A percentile compares a stretch with the other conserved stretches of the same genome.
Conservation (phyloP, 257 asterid species). For the Salvia hispanica region DNA sequence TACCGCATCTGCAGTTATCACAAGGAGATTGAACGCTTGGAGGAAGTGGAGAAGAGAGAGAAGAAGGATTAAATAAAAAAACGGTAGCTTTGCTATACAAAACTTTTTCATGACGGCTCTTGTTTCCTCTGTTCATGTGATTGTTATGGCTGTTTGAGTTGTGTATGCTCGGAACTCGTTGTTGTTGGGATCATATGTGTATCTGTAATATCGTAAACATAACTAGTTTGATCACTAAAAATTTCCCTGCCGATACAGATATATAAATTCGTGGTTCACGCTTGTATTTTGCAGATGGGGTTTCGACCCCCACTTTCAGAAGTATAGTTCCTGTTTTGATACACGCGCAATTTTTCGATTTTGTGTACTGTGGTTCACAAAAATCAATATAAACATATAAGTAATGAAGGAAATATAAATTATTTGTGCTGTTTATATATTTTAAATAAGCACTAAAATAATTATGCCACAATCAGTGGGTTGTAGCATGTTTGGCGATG, state of each 20-base stretch:
- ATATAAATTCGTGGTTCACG: neutral
- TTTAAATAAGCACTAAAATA: too few species aligned
- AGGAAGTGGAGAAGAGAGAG: constrained; percentile 81
- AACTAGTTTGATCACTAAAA: neutral
- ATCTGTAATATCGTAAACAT: constrained; percentile 9
- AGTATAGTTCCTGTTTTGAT: neutral
- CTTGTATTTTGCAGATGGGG: neutral
- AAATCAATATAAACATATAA: too few species aligned
- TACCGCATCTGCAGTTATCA: constrained; percentile 76
- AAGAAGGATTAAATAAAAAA: constrained; percentile 60
- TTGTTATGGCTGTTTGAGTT: neutral
- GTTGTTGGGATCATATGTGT: neutral
- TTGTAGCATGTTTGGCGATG: too few species aligned
- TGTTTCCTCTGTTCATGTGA: constrained; percentile 6
- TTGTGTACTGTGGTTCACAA: neutral
- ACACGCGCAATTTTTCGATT: neutral
- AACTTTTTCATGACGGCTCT: neutral
- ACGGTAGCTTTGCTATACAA: neutral
- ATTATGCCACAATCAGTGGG: too few species aligned
- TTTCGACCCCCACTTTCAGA: neutral
- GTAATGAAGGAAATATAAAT: too few species aligned
- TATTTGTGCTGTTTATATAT: too few species aligned
- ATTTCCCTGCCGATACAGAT: neutral
- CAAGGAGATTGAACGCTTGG: constrained; percentile 73
- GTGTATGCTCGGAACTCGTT: constrained; percentile 14